phyloP scores from a whole-genome alignment of 257 asterid species.

The Voacanga thouarsii region DNA sequence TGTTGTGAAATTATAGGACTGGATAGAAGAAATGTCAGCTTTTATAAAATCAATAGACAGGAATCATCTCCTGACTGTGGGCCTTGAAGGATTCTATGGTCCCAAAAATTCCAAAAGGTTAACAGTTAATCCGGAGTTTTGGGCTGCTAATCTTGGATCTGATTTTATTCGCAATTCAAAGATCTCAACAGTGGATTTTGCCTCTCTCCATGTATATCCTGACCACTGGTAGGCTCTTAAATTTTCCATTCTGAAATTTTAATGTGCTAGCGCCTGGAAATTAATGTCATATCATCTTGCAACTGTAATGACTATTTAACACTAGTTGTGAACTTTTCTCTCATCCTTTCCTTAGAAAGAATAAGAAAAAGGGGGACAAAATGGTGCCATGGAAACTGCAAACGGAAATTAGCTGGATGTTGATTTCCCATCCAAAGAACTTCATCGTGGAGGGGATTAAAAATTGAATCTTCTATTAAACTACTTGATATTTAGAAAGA shows the following conservation, averaged over 20 bases:
- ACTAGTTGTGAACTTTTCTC: neutral
- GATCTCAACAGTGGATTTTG: slow-evolving; percentile 82
- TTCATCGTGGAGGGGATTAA: neutral
- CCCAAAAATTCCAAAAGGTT: slow-evolving; percentile 71
- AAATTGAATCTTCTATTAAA: neutral
- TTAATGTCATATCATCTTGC: neutral
- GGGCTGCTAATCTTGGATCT: slow-evolving; percentile 95
- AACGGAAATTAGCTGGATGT: neutral
- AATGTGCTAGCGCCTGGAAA: neutral
- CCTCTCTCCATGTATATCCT: slow-evolving; percentile 92
- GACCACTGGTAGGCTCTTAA: slow-evolving; percentile 80
- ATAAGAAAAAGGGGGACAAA: neutral
- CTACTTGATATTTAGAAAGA: neutral
- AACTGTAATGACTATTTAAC: neutral
- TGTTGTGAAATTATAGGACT: slow-evolving; percentile 62
- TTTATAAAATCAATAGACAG: slow-evolving; percentile 78
- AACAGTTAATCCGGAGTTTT: slow-evolving; percentile 80
- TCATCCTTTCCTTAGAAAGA: neutral
- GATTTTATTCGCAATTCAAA: slow-evolving; percentile 88
- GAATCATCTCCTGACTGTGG: slow-evolving; percentile 84
- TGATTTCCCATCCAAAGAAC: neutral
- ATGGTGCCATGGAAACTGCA: neutral
- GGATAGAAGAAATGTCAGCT: slow-evolving; percentile 96
- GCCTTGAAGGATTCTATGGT: slow-evolving; percentile 98
- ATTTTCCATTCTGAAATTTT: neutral